Base-by-base conservation (phyloP, 2,329 filamentous ascomycete species). In the Parastagonospora nodorum region DNA sequence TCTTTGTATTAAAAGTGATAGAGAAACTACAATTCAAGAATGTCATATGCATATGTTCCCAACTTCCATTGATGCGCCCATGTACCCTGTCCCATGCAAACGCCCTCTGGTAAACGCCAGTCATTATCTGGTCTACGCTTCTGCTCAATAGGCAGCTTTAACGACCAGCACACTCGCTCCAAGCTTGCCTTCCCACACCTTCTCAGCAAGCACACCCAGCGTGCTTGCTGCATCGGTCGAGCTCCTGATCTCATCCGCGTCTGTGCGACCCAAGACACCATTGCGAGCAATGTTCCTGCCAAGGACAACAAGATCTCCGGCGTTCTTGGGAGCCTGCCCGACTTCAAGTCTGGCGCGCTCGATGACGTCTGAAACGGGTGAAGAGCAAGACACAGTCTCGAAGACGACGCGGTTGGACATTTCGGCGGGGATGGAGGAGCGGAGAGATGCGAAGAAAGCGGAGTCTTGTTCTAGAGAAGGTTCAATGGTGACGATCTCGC, bases 251-350 rank as follows among this genome's bases (percentile, higher is more conserved):
- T 19, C 74, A 67, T 54, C 81, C 78, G 45, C 36, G 77, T 80
- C 39, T 31, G 15, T 60, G 36, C 31, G 15, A 49, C 54, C 77
- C 70, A 35, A 29, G 10, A 42, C 51, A 4, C 52, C 28, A 15
- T 60, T 74, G 44, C 64, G 50, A 0, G 52, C 54, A 31, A 68
- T 59, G 36, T 74, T 74, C 31, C 87, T 78, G 0, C 88, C 88
- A 10, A 90, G 75, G 1, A 92, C 78, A 12, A 92, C 77, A 16
- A 92, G 76, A 65, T 91, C 88, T 2, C 88, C 88, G 0, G 85
- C 85, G 60, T 89, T 90, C 64, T 79, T 81, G 0, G 81, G 78
- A 14, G 81, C 80, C 51, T 83, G 81, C 0, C 83, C 84, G 2
- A 90, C 79, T 45, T 87, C 84, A 27, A 78, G 72, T 44, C 80